Evolutionary conservation across 2,329 filamentous ascomycete genomes (phyloP).

Genomic region (Hirsutella thompsonii): DNA sequence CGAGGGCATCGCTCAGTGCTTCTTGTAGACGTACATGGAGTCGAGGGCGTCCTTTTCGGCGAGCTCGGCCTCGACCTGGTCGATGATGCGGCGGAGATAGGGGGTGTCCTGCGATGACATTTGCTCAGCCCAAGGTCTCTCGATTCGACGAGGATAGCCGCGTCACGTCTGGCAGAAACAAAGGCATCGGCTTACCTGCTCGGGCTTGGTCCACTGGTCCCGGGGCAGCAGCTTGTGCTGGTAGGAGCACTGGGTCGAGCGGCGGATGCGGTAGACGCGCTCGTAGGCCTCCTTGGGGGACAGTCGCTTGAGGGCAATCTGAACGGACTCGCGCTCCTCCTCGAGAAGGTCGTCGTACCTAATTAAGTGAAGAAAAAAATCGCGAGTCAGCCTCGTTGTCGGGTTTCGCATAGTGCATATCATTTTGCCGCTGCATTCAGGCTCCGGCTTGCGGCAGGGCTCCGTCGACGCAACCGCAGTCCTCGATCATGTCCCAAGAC

Average conservation of each 20-base stretch:
- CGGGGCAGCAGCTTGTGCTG: conserved; percentile 52
- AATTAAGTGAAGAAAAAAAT: conserved; percentile 9
- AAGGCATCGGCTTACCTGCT: conserved; percentile 25
- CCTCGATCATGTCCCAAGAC: too few relatives aligned
- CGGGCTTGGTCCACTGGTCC: conserved; percentile 45
- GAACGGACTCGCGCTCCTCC: conserved; percentile 80
- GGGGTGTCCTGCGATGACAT: conserved; percentile 32
- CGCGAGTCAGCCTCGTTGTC: not conserved
- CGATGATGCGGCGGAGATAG: conserved; percentile 41
- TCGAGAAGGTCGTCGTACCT: conserved; percentile 92
- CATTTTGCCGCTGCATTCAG: too few relatives aligned
- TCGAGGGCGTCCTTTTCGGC: conserved; percentile 41
- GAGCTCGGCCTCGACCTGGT: conserved; percentile 34
- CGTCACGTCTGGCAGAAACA: too few relatives aligned
- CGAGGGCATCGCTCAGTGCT: conserved; percentile 24
- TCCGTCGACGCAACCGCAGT: too few relatives aligned
- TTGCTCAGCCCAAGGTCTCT: not conserved
- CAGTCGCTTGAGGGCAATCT: conserved; percentile 82
- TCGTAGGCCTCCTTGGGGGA: conserved; percentile 86
- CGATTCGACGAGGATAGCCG: not conserved
- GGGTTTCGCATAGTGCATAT: not conserved
- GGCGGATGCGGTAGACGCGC: conserved; percentile 91
- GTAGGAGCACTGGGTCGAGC: conserved; percentile 70
- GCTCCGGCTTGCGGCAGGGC: too few relatives aligned
- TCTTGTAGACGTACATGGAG: conserved; percentile 35